Conservation (phyloP, 306 rosid genomes). For the Rosa rugosa region DNA sequence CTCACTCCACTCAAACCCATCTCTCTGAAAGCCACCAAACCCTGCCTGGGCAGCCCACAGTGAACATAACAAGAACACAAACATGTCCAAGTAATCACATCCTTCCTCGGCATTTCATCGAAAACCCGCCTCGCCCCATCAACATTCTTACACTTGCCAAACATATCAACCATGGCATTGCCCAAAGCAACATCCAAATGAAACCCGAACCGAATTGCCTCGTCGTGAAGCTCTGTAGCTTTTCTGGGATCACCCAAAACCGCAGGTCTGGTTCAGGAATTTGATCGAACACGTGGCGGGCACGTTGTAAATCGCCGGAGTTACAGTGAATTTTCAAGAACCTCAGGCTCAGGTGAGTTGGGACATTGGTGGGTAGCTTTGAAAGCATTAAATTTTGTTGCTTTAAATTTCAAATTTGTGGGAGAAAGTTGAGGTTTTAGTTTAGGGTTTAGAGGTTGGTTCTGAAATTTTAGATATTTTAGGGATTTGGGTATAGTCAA, state of each 20-base stretch:
- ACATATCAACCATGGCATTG: slow-evolving; percentile 20
- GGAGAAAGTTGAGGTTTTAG: background rate
- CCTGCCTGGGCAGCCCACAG: slow-evolving; percentile 3
- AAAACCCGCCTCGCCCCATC: background rate
- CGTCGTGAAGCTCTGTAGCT: slow-evolving; percentile 2
- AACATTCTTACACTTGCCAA: slow-evolving; percentile 11
- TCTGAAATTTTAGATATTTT: no score
- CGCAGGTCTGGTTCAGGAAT: slow-evolving; percentile 44
- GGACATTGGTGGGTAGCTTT: slow-evolving; percentile 32
- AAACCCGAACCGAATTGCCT: slow-evolving; percentile 1
- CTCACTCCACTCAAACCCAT: slow-evolving; percentile 16
- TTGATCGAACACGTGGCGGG: slow-evolving; percentile 48
- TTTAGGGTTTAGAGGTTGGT: no score
- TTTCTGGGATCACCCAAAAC: slow-evolving; percentile 34
- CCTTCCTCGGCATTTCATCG: background rate
- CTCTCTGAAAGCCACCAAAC: background rate
- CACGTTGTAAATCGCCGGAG: slow-evolving; percentile 44
- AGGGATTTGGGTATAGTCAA: no score
- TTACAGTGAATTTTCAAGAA: slow-evolving; percentile 31
- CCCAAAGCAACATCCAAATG: background rate
- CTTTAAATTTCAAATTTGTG: no score
- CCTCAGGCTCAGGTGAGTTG: slow-evolving; percentile 37
- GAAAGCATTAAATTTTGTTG: slow-evolving; percentile 25
- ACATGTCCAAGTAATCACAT: slow-evolving; percentile 15
- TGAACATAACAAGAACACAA: background rate